phyloP scores from a whole-genome alignment of 1,284 basidiomycete genomes.

The Leccinum subfulvum region DNA sequence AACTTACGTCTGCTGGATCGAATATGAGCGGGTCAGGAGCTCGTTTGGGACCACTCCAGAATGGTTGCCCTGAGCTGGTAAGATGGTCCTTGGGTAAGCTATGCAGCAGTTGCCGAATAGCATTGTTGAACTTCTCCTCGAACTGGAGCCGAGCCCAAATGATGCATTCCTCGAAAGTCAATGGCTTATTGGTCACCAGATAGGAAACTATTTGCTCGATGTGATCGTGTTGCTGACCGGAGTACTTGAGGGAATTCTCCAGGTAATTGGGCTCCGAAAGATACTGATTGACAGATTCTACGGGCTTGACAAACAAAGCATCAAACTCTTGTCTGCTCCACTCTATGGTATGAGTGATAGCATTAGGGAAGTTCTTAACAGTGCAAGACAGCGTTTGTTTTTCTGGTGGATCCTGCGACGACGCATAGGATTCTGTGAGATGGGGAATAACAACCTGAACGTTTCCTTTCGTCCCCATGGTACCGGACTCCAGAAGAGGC shows the following conservation, averaged over 20 bases:
- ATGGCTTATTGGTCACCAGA: conserved; percentile 89
- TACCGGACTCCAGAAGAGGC: conserved; percentile 95
- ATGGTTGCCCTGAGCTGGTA: conserved; percentile 89
- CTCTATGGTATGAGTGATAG: conserved; percentile 99
- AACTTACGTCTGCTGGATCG: conserved; percentile 79
- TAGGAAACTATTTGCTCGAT: conserved; percentile 88
- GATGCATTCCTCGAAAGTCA: conserved; percentile 97
- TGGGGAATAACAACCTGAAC: conserved; percentile 95
- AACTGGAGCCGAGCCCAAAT: conserved; percentile 96
- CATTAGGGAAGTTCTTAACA: conserved; percentile 99
- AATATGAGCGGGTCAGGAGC: conserved; percentile 94
- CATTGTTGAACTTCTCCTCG: conserved; percentile 92
- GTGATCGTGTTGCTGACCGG: conserved; percentile 89
- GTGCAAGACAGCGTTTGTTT: conserved; percentile 98
- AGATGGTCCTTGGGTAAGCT: conserved; percentile 93
- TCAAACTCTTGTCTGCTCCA: conserved; percentile 97
- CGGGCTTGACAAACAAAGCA: conserved; percentile 90
- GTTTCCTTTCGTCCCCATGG: conserved; percentile 98
- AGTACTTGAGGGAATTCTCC: conserved; percentile 87
- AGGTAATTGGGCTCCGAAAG: conserved; percentile 96
- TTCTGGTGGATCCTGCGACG: conserved; percentile 98
- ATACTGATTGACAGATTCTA: conserved; percentile 94
- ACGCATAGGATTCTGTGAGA: conserved; percentile 96
- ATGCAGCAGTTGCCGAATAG: conserved; percentile 90
- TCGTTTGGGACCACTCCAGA: conserved; percentile 97